Base-by-base conservation (phyloP, 2,329 filamentous ascomycete species). In the Colletotrichum plurivorum region DNA sequence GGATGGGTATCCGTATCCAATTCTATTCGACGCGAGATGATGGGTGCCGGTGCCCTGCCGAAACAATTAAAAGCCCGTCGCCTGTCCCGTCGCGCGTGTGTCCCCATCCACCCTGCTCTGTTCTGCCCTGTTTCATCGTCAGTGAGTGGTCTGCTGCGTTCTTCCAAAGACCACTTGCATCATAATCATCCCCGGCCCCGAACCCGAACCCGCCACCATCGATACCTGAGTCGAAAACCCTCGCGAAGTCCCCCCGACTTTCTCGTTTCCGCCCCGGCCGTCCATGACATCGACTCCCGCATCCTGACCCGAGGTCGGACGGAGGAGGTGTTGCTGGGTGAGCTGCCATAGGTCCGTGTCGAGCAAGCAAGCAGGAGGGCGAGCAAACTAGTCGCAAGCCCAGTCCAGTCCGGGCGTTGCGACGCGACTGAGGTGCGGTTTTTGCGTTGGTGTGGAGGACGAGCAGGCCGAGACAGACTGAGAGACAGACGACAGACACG, bases 311-410 rank as follows among this genome's bases (percentile, higher is more conserved):
- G 20, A 61, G 67, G 52, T 67, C 46, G 58, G 51, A 68, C 53
- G 67, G 67, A 54, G 66, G 66, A 63, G 57, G 63, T 67, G 67
- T 63, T 73, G 73, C 76, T 78, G 68, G 66, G 77, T 78, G 72
- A 81, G 79, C 76, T 81, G 79, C 71, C 80, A 75, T 74, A 81
- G 77, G 78, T 82, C 80, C 75, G 78, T 78, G 76, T 63, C 25
- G 63, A 51, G 62, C 56, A 69, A 49, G 60, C 53, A 69, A 68
- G 16, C 41, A 36, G 31, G 8, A 36, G 8, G 10, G 31, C 8
- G 10, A 36, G 31, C 31, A 36, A 36, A 55, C 43, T 55, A 48
- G 43, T 22, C 20, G 20, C 51, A 62, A 66, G 43, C 51, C 52
- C 31, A 54, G 63, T 63, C 43, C 46, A 46, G 52, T 27, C 46